These are phyloP conservation scores for Fusarium succisae DNA, from an alignment of 2,329 filamentous ascomycete genomes.

Conservation along the genomic window DNA sequence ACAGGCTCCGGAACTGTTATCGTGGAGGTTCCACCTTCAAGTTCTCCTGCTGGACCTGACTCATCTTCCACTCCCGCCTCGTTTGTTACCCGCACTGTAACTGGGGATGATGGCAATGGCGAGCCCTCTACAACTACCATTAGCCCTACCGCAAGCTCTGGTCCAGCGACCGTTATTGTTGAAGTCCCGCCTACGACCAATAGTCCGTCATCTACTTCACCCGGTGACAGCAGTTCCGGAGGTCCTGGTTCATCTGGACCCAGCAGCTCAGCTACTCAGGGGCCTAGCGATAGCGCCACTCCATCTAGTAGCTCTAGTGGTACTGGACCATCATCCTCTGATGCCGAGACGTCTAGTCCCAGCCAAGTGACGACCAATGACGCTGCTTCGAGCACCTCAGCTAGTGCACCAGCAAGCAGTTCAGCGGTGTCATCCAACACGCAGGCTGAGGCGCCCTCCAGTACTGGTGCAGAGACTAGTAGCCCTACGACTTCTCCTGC, in stretches of 20 bases:
- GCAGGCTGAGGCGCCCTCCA: background rate
- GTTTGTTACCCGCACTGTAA: background rate
- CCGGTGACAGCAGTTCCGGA: fast-evolving
- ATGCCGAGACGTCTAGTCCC: fast-evolving
- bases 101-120: background rate
- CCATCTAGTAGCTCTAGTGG: background rate
- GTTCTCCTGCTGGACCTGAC: fast-evolving
- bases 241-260: background rate
- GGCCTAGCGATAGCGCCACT: background rate
- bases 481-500: background rate
- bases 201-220: background rate
- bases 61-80: background rate
- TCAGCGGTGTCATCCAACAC: background rate
- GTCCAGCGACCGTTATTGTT: background rate
- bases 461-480: background rate
- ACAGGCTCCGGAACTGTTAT: background rate
- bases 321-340: background rate
- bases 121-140: background rate
- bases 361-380: background rate
- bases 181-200: background rate
- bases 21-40: background rate
- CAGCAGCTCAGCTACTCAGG: background rate
- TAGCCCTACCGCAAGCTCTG: background rate
- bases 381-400: background rate
- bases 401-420: background rate